Evolutionary conservation across 2,329 filamentous ascomycete species (phyloP), one percentile per base, ranked within the genome.

Genomic region (Daldinia sp.): DNA sequence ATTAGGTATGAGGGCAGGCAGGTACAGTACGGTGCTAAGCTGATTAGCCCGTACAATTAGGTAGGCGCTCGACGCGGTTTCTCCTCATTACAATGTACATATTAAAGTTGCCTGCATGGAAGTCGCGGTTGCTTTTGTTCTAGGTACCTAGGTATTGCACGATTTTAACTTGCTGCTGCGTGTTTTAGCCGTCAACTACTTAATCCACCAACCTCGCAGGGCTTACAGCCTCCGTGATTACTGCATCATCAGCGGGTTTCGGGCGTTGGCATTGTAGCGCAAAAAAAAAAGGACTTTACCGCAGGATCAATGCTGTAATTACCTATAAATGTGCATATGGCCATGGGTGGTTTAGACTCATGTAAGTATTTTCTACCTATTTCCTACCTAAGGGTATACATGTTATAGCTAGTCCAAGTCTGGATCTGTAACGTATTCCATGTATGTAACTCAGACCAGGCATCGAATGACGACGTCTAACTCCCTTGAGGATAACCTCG

Each of bases 111-210:
- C 53, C 64, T 48, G 28, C 42, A 23, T 23, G 20, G 20, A 44
- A 71, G 62, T 67, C 69, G 70, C 74, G 67, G 60, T 62, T 65
- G 63, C 20, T 56, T 60, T 69, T 42, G 53, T 63, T 50, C 35
- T 35, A 35, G 23, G 69, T 68, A n/a, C n/a, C n/a, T 65, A 42
- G 23, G 13, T 44, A 51, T 6, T 26, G 26, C n/a, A 63, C 33
- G 33, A 23, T 35, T 50, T 55, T 59, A 35, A 64, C 51, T 58
- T 65, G 39, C 61, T 63, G 48, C 69, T 71, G 67, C 74, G 71
- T 69, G 73, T 73, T 66, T 70, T 54, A 37, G 33, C 33, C 30
- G 50, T 53, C 30, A 20, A 37, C 15, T 53, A 13, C 6, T 48
- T 28, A 41, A 20, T 6, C 35, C 35, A 39, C 46, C 48, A 35